Base-by-base conservation (phyloP, 805 yeast species). In the Saccharomycopsis sp. region DNA sequence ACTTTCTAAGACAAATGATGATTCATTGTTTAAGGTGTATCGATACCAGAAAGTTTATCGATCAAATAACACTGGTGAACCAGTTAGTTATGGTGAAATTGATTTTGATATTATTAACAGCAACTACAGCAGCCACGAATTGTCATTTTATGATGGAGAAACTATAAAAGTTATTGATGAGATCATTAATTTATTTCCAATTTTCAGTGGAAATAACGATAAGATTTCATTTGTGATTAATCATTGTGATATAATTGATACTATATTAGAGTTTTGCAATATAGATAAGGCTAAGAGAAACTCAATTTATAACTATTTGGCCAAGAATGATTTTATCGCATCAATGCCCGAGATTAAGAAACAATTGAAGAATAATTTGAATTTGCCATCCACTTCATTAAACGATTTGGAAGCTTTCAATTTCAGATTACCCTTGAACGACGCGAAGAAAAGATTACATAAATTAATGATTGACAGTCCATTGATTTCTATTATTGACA, bases 41-140 rank as follows among this genome's bases (percentile, higher is more conserved):
- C 69, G 94, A 23, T 76, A 83, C 51, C 95, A 85, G 41, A 77
- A 78, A 54, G 97, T 93, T 1, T 93, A 78, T 59, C 72, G 97
- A 40, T 81, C 88, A 0, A 70, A 73, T 38, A 61, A 70, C 1
- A 81, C 85, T 16, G 76, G 85, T 1, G 87, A 82, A 19, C 95
- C 95, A 0, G 72, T 75, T 21, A 78, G 75, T 54, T 88, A 80
- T 59, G 77, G 82, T 24, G 95, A 94, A 48, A 77, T 87, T 32
- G 94, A 83, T 55, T 89, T 90, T 62, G 97, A 93, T 61, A 81
- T 88, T 20, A 67, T 84, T 2, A 68, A 83, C 0, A 66, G 68
- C n/a, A 71, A 67, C 27, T 29, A 27, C 26, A 36, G 21, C 9
- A 54, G 70, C 1, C 53, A 63, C 1, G 75, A 74, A 37, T 59